Conservation (phyloP, 1,284 basidiomycete species). For the Marasmius oreades region DNA sequence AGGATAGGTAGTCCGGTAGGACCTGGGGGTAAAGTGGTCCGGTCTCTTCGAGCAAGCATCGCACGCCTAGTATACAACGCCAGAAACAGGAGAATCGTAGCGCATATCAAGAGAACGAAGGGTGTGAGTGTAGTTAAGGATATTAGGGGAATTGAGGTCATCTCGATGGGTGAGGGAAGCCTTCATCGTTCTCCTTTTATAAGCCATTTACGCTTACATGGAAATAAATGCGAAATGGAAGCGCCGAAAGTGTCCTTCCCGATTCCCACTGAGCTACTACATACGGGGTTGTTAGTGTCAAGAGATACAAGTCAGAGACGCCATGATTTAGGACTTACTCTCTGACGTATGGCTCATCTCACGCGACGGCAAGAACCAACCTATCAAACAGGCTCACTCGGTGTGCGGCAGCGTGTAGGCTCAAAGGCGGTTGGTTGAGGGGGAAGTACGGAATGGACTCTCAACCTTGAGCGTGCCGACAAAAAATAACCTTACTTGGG, state of each 20-base stretch:
- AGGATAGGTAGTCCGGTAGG: slow-evolving; percentile 11
- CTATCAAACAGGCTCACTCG: neutral
- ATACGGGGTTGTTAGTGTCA: neutral
- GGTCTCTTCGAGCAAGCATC: slow-evolving; percentile 5
- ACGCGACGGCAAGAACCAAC: neutral
- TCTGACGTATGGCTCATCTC: neutral
- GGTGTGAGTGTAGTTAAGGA: neutral
- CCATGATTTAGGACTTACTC: neutral
- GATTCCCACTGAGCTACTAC: neutral
- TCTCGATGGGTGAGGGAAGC: too few relatives aligned
- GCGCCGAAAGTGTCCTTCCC: neutral
- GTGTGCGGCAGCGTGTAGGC: neutral
- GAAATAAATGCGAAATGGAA: neutral
- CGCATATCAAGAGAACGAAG: neutral
- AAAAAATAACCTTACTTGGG: too few relatives aligned
- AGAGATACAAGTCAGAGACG: neutral
- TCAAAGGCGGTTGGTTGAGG: too few relatives aligned
- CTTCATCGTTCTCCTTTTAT: neutral
- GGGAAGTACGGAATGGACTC: too few relatives aligned
- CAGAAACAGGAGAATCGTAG: neutral
- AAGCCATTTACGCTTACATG: neutral
- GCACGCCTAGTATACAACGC: neutral
- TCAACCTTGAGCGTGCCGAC: too few relatives aligned
- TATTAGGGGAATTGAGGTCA: too few relatives aligned
- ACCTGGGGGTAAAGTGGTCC: slow-evolving; percentile 10